Evolutionary conservation across 768 basidiomycete species (phyloP).

Genomic region (Xanthoconium stramineum): DNA sequence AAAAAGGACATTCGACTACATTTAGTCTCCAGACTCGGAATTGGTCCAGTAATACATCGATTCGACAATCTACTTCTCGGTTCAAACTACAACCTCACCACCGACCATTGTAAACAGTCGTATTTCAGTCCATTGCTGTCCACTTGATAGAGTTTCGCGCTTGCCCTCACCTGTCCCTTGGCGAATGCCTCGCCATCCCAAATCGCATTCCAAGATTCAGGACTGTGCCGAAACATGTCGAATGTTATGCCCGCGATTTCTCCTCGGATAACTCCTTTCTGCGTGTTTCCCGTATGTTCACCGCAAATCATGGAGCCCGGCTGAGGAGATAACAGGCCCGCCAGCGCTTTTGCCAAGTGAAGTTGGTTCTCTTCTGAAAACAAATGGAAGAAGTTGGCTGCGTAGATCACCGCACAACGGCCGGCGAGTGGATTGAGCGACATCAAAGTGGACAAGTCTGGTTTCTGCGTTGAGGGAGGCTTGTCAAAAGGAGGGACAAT

Average conservation of each 20-base stretch:
- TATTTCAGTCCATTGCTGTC: not conserved
- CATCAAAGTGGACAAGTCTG: conserved; percentile 32
- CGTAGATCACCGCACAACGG: conserved; percentile 48
- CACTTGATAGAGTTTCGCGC: not conserved
- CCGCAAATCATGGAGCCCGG: conserved; percentile 35
- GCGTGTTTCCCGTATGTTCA: conserved; percentile 17
- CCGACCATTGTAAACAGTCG: conserved; percentile 25
- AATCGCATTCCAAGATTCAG: conserved; percentile 35
- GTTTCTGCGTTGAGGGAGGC: conserved; percentile 21
- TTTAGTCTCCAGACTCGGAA: no score
- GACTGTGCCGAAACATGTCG: conserved; percentile 29
- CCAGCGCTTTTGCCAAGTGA: conserved; percentile 27
- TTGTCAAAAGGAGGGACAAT: conserved; percentile 31
- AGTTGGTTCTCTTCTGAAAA: conserved; percentile 31
- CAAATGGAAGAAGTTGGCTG: conserved; percentile 45
- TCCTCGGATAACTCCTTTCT: not conserved
- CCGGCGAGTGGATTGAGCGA: conserved; percentile 49
- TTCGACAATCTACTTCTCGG: no score
- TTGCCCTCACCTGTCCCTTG: conserved; percentile 11
- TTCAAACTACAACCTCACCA: conserved; percentile 13
- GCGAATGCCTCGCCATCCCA: conserved; percentile 39
- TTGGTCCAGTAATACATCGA: not conserved
- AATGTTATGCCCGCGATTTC: not conserved
- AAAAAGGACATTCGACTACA: no score
- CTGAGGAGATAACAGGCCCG: conserved; percentile 26